Base-by-base conservation (phyloP, 1,284 basidiomycete genomes). In the Neonothopanus nambi region DNA sequence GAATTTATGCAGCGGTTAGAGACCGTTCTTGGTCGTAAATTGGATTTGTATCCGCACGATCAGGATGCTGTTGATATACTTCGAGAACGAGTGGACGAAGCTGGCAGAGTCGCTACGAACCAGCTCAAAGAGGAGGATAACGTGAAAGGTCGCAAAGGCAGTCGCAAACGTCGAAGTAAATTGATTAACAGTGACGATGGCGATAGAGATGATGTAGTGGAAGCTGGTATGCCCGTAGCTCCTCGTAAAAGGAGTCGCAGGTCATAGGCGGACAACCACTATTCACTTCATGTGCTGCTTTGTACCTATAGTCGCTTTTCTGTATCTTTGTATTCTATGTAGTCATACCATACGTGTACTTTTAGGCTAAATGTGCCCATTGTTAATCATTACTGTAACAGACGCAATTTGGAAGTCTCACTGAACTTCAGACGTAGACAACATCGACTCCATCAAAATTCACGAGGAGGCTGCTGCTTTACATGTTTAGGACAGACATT, bases 1-100 rank as follows among this genome's bases (percentile, higher is more conserved):
- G 49, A 51, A 24, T 42, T 51, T 20, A 37, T 51, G 26, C 49
- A 51, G 30, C 49, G 49, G 11, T 43, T 99, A 65, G 95, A 98
- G 68, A 79, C 83, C 20, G 94, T 96, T 4, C 89, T 92, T 28
- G 95, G 85, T 28, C 95, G 97, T 72, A 93, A 95, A 71, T 91
- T 99, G 85, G 87, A 88, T 33, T 77, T 92, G 26, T 99, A 94
- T 80, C 87, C 93, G 3, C 89, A 89, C 2, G 94, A 97, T 65
- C 85, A 91, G 60, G 93, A 98, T 65, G 94, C 95, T 59, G 85
- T 98, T 13, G 89, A 91, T 45, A 74, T 98, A 28, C 72, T 99
- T 53, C 82, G 86, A 53, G 96, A 99, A 68, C 81, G 95, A 1
- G 96, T 97, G 13, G 86, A 90, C 20, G 93, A 98, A 69, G 97